Evolutionary conservation across 2,329 filamentous ascomycete species (phyloP).

Genomic region (Pseudocercospora macadamiae): DNA sequence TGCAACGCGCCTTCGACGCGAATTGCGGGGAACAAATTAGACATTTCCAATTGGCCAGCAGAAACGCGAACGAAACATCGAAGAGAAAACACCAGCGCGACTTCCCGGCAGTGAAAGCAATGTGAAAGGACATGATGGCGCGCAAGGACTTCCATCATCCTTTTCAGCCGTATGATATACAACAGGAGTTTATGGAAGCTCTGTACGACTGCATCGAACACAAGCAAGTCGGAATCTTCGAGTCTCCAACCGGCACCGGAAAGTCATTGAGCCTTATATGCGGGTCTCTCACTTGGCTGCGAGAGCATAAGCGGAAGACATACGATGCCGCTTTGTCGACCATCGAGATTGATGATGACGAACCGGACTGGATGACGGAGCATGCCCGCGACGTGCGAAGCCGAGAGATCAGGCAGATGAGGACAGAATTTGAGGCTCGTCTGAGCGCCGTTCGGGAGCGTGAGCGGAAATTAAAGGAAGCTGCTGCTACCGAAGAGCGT

Average conservation of each 20-base stretch:
- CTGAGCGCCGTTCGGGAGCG: conserved; percentile 65
- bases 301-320: conserved; percentile 69
- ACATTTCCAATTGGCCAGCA: background rate
- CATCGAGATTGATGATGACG: conserved; percentile 60
- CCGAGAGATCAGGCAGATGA: conserved; percentile 66
- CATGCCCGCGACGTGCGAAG: conserved; percentile 71
- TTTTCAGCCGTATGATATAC: conserved; percentile 83
- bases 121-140: conserved; percentile 27
- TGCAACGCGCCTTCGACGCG: conserved; percentile 30
- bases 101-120: too few relatives aligned
- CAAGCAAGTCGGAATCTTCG: conserved; percentile 82
- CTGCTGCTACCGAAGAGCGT: conserved; percentile 45
- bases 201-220: conserved; percentile 78
- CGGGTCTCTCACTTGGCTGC: conserved; percentile 86
- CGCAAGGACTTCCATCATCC: conserved; percentile 77
- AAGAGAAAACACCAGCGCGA: background rate
- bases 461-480: conserved; percentile 63
- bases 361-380: conserved; percentile 83
- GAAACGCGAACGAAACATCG: background rate
- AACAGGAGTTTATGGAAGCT: conserved; percentile 82
- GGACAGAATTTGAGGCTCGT: conserved; percentile 74
- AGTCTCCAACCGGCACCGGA: conserved; percentile 85
- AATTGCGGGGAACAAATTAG: conserved; percentile 10
- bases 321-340: conserved; percentile 59
- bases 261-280: conserved; percentile 94